phyloP scores from a whole-genome alignment of 2,329 filamentous ascomycete genomes.

The Rutstroemia sp. region DNA sequence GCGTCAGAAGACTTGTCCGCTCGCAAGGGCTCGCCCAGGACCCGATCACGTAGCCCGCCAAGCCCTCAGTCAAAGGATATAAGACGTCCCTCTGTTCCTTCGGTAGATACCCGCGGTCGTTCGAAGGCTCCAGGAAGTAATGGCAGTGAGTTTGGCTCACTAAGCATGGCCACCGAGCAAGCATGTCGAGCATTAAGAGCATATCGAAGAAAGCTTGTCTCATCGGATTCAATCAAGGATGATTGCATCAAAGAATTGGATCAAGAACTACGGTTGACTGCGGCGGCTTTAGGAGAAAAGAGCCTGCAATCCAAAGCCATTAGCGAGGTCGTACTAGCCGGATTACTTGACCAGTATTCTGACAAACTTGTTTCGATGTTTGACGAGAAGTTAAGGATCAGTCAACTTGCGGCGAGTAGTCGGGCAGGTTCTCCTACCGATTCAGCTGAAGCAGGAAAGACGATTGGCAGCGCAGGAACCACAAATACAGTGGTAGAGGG shows the following conservation, averaged over 20 bases:
- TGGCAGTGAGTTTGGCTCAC: constrained; percentile 43
- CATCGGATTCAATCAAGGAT: constrained; percentile 46
- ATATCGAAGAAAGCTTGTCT: constrained; percentile 56
- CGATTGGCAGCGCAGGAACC: constrained; percentile 9
- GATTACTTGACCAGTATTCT: constrained; percentile 67
- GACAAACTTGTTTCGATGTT: constrained; percentile 64
- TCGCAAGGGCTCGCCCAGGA: constrained; percentile 16
- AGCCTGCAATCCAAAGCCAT: constrained; percentile 36
- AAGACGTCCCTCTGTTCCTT: constrained; percentile 48
- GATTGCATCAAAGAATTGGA: constrained; percentile 56
- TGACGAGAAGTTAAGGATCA: constrained; percentile 60
- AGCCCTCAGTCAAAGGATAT: constrained; percentile 24
- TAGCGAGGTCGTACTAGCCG: constrained; percentile 52
- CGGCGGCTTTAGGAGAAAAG: constrained; percentile 43
- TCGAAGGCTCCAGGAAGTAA: constrained; percentile 37
- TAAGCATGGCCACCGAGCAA: constrained; percentile 58
- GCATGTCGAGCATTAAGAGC: constrained; percentile 53
- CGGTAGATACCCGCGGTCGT: constrained; percentile 39
- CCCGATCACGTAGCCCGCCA: constrained; percentile 26
- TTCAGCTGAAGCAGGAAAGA: constrained; percentile 19
- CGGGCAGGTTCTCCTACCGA: constrained; percentile 3
- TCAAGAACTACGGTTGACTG: constrained; percentile 56
- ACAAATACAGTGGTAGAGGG: neutral
- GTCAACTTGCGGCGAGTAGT: constrained; percentile 17
- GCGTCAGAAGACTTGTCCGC: constrained; percentile 23